Evolutionary conservation across 768 basidiomycete species (phyloP), one percentile per base, ranked within the genome.

Genomic region (Russula foetens): DNA sequence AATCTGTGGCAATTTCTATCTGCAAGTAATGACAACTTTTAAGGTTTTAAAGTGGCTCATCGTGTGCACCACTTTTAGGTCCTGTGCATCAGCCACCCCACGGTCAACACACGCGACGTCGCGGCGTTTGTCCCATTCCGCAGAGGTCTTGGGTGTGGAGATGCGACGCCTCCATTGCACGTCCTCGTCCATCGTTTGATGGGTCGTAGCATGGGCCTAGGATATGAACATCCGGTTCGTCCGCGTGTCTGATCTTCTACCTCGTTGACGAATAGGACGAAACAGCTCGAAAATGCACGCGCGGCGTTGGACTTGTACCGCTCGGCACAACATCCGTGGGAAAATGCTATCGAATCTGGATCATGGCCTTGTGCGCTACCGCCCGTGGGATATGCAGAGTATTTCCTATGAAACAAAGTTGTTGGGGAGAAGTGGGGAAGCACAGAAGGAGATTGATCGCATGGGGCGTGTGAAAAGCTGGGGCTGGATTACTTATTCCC

Each of bases 261-360:
- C 14, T 26, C 17, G 26, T 23, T 17, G 47, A 21, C 28, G 26
- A 53, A 17, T 29, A 14, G 7, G 4, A 41, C 7, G 23, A 14
- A 24, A 58, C 59, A 81, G 82, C 67, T 79, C 28, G 82, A 83
- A 67, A 67, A 72, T 54, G 79, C 79, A 26, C 75, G 80, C 11
- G 80, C 79, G 15, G 74, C 76, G 12, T 72, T 83, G 56, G 79
- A 82, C 67, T 66, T 83, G 23, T 83, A 81, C 70, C 77, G 81
- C 31, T 79, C 76, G 6, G 77, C 73, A 60, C 77, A 81, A 63
- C 70, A 72, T n/a, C 62, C 73, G 21, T 83, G 82, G 72, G 82
- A 84, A 64, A 70, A 65, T 11, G 67, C 75, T 7, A 71, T 83
- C 15, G 60, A 69, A 31, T 69, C 74, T 8, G 78, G 80, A 15